Evolutionary conservation across 1,284 basidiomycete species (phyloP), one percentile per base, ranked within the genome.

Genomic region (Malassezia dermatis): DNA sequence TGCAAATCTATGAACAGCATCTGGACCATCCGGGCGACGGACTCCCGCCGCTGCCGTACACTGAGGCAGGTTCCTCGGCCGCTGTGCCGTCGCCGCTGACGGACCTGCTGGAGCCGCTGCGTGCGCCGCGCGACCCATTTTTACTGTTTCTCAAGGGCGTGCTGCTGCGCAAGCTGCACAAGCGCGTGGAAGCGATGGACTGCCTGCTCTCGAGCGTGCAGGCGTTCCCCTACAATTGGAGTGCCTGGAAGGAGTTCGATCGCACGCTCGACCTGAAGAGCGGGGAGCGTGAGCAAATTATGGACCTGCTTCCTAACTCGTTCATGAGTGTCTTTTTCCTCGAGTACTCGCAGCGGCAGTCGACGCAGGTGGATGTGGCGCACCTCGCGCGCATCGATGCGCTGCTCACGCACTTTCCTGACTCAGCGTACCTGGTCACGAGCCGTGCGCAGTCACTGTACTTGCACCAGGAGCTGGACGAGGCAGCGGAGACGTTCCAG

Each of bases 171-270:
- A 67, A 67, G 44, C 61, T 74, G 15, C 59, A 67, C 51, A 67
- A 67, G 27, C 63, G 67, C 6, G 61, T 72, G 60, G 86, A 89
- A 69, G 89, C 93, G 0, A 86, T 93, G 31, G 88, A 90, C 68
- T 83, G 80, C 62, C 81, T 84, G 8, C 78, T 95, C 17, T 76
- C 83, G 30, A 91, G 89, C 6, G 84, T 96, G 45, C 80, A 81
- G 46, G 79, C 80, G 3, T 89, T 86, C 68, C 85, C 88, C 8
- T 98, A 89, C 84, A 96, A 96, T 72, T 99, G 94, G 93, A 88
- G 87, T 24, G 81, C 85, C 4, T 99, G 94, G 93, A 63, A 58
- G 54, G 59, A 59, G 59, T 60, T 69, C 60, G 59, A 61, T 53
- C 60, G 66, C 55, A 76, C 72, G 23, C 57, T 73, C 17, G 60